These are phyloP conservation scores for Saturnispora gosingensis DNA, from an alignment of 805 yeast species.

Conservation along the genomic window DNA sequence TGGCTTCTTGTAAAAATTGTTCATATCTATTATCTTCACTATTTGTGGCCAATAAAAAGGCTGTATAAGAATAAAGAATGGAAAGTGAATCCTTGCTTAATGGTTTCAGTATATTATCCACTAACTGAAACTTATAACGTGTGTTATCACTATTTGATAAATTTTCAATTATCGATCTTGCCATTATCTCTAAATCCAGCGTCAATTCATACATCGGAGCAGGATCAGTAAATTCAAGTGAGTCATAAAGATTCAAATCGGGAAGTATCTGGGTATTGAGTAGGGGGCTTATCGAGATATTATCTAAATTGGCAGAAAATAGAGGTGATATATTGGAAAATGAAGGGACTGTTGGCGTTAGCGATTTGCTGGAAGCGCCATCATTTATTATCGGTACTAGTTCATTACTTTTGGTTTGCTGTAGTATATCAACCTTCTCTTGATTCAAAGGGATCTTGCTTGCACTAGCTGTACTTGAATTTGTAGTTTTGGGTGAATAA, in stretches of 20 bases:
- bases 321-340: background rate
- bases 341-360: background rate
- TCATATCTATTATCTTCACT: conserved; percentile 5
- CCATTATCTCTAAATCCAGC: conserved; percentile 6
- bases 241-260: background rate
- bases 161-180: conserved; percentile 7
- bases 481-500: conserved; percentile 13
- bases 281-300: background rate
- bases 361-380: background rate
- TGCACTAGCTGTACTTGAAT: background rate
- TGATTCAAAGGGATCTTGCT: background rate
- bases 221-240: background rate
- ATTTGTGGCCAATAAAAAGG: conserved; percentile 10
- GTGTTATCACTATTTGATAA: conserved; percentile 1
- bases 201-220: background rate
- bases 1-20: conserved; percentile 9
- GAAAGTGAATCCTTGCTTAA: conserved; percentile 8
- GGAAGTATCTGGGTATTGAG: background rate
- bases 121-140: conserved; percentile 11
- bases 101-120: conserved; percentile 10
- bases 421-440: background rate
- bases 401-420: background rate
- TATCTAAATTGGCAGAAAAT: background rate
- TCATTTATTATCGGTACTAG: background rate
- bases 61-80: conserved; percentile 12